These are phyloP conservation scores for Penicillium sp. DNA, from an alignment of 2,329 filamentous ascomycete species.

Conservation along the genomic window DNA sequence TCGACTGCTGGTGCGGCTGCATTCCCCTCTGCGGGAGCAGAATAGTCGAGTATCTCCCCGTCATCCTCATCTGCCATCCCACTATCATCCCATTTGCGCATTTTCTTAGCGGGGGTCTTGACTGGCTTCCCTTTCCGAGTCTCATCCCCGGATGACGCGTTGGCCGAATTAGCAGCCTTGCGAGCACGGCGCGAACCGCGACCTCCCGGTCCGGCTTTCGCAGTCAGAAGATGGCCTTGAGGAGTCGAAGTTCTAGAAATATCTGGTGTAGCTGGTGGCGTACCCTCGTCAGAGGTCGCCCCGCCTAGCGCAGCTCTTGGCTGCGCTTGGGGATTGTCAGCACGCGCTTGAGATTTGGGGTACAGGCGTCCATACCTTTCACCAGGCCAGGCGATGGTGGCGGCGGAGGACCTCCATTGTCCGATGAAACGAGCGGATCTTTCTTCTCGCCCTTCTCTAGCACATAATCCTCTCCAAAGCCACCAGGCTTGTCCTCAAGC, in stretches of 20 bases:
- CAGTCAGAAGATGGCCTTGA: constrained; percentile 64
- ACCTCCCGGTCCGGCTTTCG: constrained; percentile 67
- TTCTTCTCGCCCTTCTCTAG: constrained; percentile 43
- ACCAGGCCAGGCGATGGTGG: constrained; percentile 52
- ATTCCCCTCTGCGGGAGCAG: constrained; percentile 58
- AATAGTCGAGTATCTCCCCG: constrained; percentile 83
- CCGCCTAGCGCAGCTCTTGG: constrained; percentile 41
- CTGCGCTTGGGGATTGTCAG: constrained; percentile 40
- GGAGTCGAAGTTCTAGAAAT: constrained; percentile 78
- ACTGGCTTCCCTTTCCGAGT: constrained; percentile 56
- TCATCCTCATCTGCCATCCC: constrained; percentile 80
- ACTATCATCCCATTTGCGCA: constrained; percentile 87
- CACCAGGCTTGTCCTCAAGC: constrained; percentile 50
- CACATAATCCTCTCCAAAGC: constrained; percentile 45
- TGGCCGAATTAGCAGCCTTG: constrained; percentile 56
- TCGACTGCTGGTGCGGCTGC: constrained; percentile 60
- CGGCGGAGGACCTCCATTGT: constrained; percentile 49
- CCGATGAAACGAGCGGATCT: constrained; percentile 48
- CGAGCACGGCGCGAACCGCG: constrained; percentile 79
- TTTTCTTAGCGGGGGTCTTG: constrained; percentile 65
- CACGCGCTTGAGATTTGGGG: background rate
- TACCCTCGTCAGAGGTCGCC: constrained; percentile 61
- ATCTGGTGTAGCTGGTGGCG: constrained; percentile 66
- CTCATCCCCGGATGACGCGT: constrained; percentile 78
- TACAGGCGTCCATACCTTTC: constrained; percentile 38